These are phyloP conservation scores for Colletotrichum magnum DNA, from an alignment of 2,329 filamentous ascomycete species.

Conservation along the genomic window DNA sequence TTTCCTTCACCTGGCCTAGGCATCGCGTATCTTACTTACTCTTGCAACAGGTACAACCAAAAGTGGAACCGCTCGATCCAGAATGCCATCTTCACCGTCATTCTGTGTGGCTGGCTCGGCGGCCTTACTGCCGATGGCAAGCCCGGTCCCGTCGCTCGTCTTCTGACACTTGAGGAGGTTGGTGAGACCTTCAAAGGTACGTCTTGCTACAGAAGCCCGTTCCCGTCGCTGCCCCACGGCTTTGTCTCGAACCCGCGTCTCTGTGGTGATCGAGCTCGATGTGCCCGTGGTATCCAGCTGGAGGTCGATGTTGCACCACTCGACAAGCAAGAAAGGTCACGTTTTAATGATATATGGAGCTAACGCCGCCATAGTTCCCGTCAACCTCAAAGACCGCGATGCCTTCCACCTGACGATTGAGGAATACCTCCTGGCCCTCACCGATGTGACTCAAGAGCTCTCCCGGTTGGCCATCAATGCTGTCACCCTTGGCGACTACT, in stretches of 20 bases:
- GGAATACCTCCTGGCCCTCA: slow-evolving; percentile 93
- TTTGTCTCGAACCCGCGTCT: no score
- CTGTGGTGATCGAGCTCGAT: no score
- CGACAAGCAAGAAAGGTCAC: slow-evolving; percentile 12
- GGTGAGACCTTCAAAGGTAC: slow-evolving; percentile 82
- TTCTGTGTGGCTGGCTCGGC: slow-evolving; percentile 82
- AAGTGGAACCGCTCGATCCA: slow-evolving; percentile 90
- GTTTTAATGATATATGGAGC: not conserved
- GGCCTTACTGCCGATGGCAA: slow-evolving; percentile 71
- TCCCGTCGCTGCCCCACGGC: no score
- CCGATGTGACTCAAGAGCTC: slow-evolving; percentile 90
- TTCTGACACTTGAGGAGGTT: slow-evolving; percentile 91
- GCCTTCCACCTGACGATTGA: slow-evolving; percentile 97
- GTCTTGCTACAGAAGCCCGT: no score
- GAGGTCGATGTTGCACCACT: slow-evolving; percentile 35
- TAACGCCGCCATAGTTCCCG: slow-evolving; percentile 74
- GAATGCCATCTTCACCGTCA: slow-evolving; percentile 75
- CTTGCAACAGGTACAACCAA: slow-evolving; percentile 76
- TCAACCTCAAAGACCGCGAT: slow-evolving; percentile 91
- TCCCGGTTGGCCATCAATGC: slow-evolving; percentile 93
- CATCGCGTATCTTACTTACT: slow-evolving; percentile 19
- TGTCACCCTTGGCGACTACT: slow-evolving; percentile 91
- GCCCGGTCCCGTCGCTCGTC: slow-evolving; percentile 70
- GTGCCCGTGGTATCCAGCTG: no score
- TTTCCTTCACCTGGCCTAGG: not conserved